These are phyloP conservation scores for Sugiyamaella chiloensis DNA, from an alignment of 805 yeast species.

Conservation along the genomic window DNA sequence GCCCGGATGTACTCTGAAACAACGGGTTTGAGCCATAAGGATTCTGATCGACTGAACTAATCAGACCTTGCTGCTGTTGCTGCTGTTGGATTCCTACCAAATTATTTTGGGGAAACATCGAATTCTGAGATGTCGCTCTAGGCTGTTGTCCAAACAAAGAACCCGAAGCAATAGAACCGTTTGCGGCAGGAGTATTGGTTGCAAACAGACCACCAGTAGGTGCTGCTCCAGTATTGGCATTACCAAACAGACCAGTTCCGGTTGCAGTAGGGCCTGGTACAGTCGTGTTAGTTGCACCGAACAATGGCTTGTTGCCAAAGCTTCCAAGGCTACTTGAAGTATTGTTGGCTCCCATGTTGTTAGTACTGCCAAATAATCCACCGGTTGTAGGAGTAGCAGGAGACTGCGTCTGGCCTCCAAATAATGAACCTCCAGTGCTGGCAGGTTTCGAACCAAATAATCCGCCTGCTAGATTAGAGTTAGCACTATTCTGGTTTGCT, in stretches of 20 bases:
- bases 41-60: conserved; percentile 44
- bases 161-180: background rate
- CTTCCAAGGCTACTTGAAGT: conserved; percentile 33
- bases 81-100: conserved; percentile 30
- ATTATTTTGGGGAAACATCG: conserved; percentile 10
- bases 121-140: background rate
- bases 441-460: conserved; percentile 30
- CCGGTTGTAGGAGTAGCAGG: conserved; percentile 24
- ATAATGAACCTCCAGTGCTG: conserved; percentile 22
- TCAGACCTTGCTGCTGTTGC: conserved; percentile 29
- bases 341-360: conserved; percentile 28
- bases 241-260: conserved; percentile 39
- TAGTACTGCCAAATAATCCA: conserved; percentile 26
- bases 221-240: conserved; percentile 2
- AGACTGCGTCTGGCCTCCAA: conserved; percentile 26
- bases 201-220: conserved; percentile 3
- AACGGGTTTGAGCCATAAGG: conserved; percentile 82
- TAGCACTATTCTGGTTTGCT: conserved; percentile 13
- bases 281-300: conserved; percentile 9
- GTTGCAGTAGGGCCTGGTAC: conserved; percentile 22
- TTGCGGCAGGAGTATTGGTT: background rate
- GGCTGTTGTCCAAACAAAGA: conserved; percentile 7
- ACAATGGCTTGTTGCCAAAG: conserved; percentile 18
- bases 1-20: conserved; percentile 40
- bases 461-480: conserved; percentile 25